phyloP scores from a whole-genome alignment of 2,329 filamentous ascomycete genomes.

The Colletotrichum zoysiae region DNA sequence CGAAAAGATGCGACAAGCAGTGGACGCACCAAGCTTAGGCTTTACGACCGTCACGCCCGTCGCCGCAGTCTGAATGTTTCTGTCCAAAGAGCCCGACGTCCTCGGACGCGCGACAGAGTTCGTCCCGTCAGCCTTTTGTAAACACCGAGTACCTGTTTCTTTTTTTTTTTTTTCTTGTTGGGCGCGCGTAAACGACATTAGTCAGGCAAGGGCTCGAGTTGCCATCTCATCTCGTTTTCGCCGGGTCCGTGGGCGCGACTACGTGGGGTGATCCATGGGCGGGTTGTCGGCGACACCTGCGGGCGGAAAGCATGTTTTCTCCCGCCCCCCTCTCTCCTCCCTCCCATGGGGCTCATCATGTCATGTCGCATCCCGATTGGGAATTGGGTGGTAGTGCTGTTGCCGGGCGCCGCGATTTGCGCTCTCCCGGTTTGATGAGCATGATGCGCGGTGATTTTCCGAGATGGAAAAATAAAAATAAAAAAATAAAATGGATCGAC shows the following conservation, averaged over 20 bases:
- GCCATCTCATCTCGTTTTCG: slow-evolving; percentile 16
- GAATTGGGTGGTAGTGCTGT: not conserved
- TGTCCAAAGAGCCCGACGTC: not conserved
- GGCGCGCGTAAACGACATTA: not conserved
- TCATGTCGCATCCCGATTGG: not conserved
- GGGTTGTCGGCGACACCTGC: slow-evolving; percentile 9
- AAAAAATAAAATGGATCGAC: not conserved
- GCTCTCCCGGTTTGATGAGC: not conserved
- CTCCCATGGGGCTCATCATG: not conserved
- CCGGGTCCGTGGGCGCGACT: slow-evolving; percentile 26
- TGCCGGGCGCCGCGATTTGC: not conserved
- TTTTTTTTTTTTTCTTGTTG: too few species aligned
- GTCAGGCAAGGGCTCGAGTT: not conserved
- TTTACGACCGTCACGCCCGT: not conserved
- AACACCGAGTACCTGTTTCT: not conserved
- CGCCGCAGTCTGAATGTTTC: not conserved
- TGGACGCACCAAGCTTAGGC: not conserved
- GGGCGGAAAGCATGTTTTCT: not conserved
- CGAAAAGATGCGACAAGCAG: not conserved
- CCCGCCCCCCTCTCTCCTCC: too few species aligned
- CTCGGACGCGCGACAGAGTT: slow-evolving; percentile 3
- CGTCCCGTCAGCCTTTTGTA: not conserved
- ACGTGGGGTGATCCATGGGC: slow-evolving; percentile 16
- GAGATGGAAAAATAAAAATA: not conserved
- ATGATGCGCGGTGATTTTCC: not conserved